Evolutionary conservation across 164 flowering plant genomes (phyloP).

Genomic region (Kingdonia uniflora): DNA sequence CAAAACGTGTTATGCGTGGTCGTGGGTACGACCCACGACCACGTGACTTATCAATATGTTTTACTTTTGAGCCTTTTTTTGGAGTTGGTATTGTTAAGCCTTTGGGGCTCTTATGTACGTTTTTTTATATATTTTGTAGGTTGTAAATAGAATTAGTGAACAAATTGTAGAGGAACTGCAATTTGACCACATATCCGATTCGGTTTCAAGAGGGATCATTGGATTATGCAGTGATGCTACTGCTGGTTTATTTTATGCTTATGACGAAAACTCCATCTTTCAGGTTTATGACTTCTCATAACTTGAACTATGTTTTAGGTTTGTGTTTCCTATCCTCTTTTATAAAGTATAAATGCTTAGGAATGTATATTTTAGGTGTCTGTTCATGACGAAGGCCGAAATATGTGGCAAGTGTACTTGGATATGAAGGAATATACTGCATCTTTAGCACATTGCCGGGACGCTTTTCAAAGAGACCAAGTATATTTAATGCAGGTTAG

Average conservation of each 20-base stretch:
- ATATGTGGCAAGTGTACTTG: conserved; percentile 97
- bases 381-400: conserved; percentile 93
- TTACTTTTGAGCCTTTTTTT: too few relatives aligned
- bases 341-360: conserved; percentile 11
- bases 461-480: conserved; percentile 89
- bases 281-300: conserved; percentile 46
- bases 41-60: too few relatives aligned
- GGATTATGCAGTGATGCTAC: conserved; percentile 98
- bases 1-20: too few relatives aligned
- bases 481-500: conserved; percentile 84
- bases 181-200: conserved; percentile 74
- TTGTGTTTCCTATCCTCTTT: not conserved
- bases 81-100: too few relatives aligned
- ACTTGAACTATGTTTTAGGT: not conserved
- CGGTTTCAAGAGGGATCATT: conserved; percentile 71
- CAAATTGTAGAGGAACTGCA: conserved; percentile 89
- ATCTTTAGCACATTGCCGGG: conserved; percentile 82
- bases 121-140: conserved; percentile 34
- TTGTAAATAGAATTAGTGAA: conserved; percentile 86
- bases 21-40: too few relatives aligned
- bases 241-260: conserved; percentile 95
- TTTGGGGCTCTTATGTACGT: too few relatives aligned
- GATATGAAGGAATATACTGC: conserved; percentile 85
- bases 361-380: conserved; percentile 52
- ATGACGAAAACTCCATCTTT: conserved; percentile 86